Evolutionary conservation across 306 rosid genomes (phyloP).

Genomic region (Delonix regia): DNA sequence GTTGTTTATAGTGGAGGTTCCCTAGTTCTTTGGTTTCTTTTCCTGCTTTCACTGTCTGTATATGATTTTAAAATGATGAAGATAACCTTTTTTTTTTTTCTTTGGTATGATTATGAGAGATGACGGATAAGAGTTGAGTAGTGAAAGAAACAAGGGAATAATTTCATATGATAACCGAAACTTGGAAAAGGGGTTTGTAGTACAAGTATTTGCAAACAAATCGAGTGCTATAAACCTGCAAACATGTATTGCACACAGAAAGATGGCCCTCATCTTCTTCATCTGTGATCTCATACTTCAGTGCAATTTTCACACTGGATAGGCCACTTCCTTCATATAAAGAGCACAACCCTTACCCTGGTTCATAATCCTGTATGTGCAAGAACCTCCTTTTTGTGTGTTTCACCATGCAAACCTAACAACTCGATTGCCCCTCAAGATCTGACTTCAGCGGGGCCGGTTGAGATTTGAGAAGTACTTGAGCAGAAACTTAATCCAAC

Average conservation of each 20-base stretch:
- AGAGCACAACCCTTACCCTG: conserved; percentile 3
- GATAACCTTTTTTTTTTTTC: too few relatives aligned
- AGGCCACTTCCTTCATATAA: conserved; percentile 9
- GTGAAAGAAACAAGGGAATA: conserved; percentile 5
- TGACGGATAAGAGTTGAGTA: neutral
- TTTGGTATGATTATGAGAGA: neutral
- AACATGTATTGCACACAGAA: neutral
- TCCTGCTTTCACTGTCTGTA: neutral
- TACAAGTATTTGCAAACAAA: neutral
- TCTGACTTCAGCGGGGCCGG: neutral
- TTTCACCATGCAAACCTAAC: conserved; percentile 7
- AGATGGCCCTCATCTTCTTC: neutral
- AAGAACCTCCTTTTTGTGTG: neutral
- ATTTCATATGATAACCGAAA: conserved; percentile 13
- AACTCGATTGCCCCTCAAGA: conserved; percentile 22
- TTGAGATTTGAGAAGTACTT: conserved; percentile 2
- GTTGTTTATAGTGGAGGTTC: too few relatives aligned
- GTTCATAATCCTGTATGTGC: neutral
- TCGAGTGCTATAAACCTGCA: neutral
- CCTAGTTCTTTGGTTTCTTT: neutral
- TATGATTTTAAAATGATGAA: neutral
- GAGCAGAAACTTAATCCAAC: neutral
- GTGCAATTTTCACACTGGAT: conserved; percentile 4
- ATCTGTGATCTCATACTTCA: neutral
- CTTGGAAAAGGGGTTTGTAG: neutral